These are phyloP conservation scores for Datura wrightii DNA, from an alignment of 257 asterid genomes.

Conservation along the genomic window DNA sequence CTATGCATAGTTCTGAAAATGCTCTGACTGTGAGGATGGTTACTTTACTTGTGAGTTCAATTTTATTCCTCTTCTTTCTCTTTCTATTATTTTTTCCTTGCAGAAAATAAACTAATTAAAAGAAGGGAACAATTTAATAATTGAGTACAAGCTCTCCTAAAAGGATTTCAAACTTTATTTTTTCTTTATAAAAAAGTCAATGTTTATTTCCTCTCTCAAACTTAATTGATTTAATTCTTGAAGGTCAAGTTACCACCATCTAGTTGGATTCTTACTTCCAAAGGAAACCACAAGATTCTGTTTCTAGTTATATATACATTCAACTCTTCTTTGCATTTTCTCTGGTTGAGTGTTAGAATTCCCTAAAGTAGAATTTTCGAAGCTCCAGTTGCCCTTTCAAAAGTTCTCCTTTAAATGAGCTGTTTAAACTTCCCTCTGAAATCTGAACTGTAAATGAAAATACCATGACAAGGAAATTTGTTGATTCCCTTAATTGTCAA, in stretches of 20 bases:
- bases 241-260: neutral
- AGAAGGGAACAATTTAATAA: constrained; percentile 11
- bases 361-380: neutral
- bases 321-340: constrained; percentile 19
- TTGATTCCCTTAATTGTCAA: constrained; percentile 7
- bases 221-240: neutral
- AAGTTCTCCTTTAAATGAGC: constrained; percentile 2
- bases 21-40: constrained; percentile 95
- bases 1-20: constrained; percentile 95
- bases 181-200: neutral
- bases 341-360: constrained; percentile 6
- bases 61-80: constrained; percentile 22
- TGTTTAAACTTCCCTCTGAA: neutral
- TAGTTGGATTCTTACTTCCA: neutral
- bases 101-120: neutral
- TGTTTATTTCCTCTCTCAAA: constrained; percentile 3
- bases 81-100: neutral
- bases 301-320: constrained; percentile 15
- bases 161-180: neutral
- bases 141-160: constrained; percentile 3
- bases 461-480: neutral
- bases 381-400: neutral
- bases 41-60: constrained; percentile 77
- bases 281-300: constrained; percentile 8
- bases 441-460: neutral